Conservation (phyloP, 331 rosid genomes). For the Cydonia oblonga region DNA sequence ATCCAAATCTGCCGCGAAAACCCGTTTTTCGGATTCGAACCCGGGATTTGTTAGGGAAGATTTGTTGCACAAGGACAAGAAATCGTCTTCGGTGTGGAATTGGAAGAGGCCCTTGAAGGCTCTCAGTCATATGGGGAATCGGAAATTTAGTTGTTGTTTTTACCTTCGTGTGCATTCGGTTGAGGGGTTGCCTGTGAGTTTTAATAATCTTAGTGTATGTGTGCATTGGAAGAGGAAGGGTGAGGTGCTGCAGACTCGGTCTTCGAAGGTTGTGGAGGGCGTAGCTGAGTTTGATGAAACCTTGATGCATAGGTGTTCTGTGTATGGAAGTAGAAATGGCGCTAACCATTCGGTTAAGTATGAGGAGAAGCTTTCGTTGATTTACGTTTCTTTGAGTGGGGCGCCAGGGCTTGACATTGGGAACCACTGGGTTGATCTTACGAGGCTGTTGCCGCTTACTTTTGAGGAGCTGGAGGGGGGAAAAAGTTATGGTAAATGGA, state of each 20-base stretch:
- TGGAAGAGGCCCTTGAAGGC: slow-evolving; percentile 82
- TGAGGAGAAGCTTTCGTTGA: slow-evolving; percentile 40
- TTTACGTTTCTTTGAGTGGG: slow-evolving; percentile 46
- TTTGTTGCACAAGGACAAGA: slow-evolving; percentile 29
- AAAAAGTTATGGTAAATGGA: slow-evolving; percentile 53
- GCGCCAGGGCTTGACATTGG: slow-evolving; percentile 42
- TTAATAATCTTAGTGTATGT: slow-evolving; percentile 30
- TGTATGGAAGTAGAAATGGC: slow-evolving; percentile 43
- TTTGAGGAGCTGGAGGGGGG: slow-evolving; percentile 56
- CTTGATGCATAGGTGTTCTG: slow-evolving; percentile 40
- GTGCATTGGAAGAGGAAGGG: slow-evolving; percentile 63
- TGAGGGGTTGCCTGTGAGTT: slow-evolving; percentile 46
- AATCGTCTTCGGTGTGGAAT: slow-evolving; percentile 46
- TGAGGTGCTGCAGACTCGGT: slow-evolving; percentile 34
- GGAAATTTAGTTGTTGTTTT: slow-evolving; percentile 47
- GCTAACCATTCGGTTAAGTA: slow-evolving; percentile 44
- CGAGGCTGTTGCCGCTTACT: slow-evolving; percentile 56
- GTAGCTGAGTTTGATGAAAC: slow-evolving; percentile 46
- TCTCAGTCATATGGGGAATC: slow-evolving; percentile 45
- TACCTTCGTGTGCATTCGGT: slow-evolving; percentile 55
- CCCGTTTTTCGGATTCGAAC: slow-evolving; percentile 21
- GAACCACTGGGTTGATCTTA: slow-evolving; percentile 53
- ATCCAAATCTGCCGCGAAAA: slow-evolving; percentile 36
- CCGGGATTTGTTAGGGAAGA: slow-evolving; percentile 28
- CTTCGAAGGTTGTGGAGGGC: slow-evolving; percentile 41